Evolutionary conservation across 1,139 yeast species (phyloP).

Genomic region (Yamadazyma kanchanaburiensis): DNA sequence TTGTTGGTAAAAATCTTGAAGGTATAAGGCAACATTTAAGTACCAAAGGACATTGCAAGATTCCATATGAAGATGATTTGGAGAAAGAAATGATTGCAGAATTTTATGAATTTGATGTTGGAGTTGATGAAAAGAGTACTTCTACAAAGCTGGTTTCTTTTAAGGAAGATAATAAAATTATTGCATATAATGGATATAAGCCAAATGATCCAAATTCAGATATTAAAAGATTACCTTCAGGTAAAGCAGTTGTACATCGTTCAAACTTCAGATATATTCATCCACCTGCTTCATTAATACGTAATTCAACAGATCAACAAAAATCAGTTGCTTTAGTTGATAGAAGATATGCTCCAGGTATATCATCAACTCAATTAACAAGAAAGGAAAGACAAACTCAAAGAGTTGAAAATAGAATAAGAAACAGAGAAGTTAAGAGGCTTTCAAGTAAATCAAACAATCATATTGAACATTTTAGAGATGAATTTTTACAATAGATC

Average conservation of each 20-base stretch:
- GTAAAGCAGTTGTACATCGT: constrained; percentile 47
- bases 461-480: constrained; percentile 37
- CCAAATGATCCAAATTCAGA: not conserved
- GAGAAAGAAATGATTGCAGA: constrained; percentile 37
- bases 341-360: constrained; percentile 40
- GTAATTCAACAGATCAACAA: constrained; percentile 20
- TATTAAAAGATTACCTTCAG: constrained; percentile 37
- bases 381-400: constrained; percentile 34
- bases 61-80: constrained; percentile 50
- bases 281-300: constrained; percentile 17
- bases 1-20: constrained; percentile 44
- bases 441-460: constrained; percentile 28
- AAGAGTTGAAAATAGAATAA: constrained; percentile 21
- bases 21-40: constrained; percentile 51
- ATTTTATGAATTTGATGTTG: constrained; percentile 40
- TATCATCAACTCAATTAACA: constrained; percentile 25
- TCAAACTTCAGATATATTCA: constrained; percentile 43
- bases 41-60: constrained; percentile 52
- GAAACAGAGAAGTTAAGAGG: constrained; percentile 23
- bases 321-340: constrained; percentile 39
- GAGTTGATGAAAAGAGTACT: constrained; percentile 10
- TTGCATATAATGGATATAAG: constrained; percentile 2
- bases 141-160: constrained; percentile 11
- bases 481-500: constrained; percentile 23
- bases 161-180: constrained; percentile 17